A percentile compares a stretch with the other conserved stretches of the same genome.
Evolutionary conservation across 345 rosid species (phyloP).

Genomic region (Garcia nutans): DNA sequence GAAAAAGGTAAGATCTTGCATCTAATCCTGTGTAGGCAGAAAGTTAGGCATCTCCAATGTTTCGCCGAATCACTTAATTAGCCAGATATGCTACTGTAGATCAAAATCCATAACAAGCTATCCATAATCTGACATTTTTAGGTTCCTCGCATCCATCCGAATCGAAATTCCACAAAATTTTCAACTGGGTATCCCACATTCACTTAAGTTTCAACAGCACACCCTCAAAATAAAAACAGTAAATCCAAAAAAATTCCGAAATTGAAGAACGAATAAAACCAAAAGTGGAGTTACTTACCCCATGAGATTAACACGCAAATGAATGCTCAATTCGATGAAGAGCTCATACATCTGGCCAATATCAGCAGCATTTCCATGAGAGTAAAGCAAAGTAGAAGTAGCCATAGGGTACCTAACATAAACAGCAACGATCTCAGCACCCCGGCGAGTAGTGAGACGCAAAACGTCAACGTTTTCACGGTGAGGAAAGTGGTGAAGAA

Average conservation of each 20-base stretch:
- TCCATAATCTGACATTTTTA: background rate
- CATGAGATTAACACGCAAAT: slow-evolving; percentile 85
- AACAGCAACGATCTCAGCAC: slow-evolving; percentile 79
- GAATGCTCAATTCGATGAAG: slow-evolving; percentile 89
- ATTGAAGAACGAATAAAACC: background rate
- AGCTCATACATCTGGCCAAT: slow-evolving; percentile 99
- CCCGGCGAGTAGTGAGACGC: slow-evolving; percentile 63
- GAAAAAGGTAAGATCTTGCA: background rate
- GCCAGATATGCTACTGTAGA: background rate
- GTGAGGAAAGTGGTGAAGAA: slow-evolving; percentile 25
- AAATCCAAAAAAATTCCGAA: background rate
- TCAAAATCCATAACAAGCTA: slow-evolving; percentile 6
- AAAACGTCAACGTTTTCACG: slow-evolving; percentile 26
- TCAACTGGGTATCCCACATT: background rate
- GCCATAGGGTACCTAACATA: slow-evolving; percentile 90
- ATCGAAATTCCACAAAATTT: too few species aligned
- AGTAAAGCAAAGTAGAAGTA: slow-evolving; percentile 80
- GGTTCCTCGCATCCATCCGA: background rate
- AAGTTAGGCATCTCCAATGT: background rate
- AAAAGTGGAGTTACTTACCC: slow-evolving; percentile 66
- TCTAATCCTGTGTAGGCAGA: background rate
- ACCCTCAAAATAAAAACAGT: background rate
- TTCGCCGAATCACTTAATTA: background rate
- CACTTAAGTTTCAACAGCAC: background rate
- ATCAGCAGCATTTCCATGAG: slow-evolving; percentile 99